A percentile compares a stretch with the other conserved stretches of the same genome.
phyloP scores from a whole-genome alignment of 495 filamentous ascomycete genomes.

The Aspergillus cristatus region DNA sequence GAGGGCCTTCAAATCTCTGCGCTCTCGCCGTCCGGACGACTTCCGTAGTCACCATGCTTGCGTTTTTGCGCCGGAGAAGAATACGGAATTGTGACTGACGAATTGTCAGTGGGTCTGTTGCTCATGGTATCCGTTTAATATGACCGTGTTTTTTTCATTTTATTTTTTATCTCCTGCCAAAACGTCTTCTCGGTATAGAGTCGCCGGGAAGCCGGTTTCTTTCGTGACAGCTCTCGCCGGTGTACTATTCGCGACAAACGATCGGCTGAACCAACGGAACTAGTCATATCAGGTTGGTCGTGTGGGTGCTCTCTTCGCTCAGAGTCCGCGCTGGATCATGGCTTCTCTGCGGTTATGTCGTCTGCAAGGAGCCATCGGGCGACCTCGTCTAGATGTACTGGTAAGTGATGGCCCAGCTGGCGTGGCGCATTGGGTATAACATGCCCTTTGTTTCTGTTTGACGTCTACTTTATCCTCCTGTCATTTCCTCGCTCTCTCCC shows the following conservation, averaged over 20 bases:
- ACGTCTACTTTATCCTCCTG: no score
- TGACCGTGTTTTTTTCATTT: no score
- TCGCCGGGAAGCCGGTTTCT: constrained; percentile 6
- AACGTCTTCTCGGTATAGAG: no score
- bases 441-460: background rate
- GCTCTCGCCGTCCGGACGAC: no score
- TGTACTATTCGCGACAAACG: background rate
- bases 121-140: no score
- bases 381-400: background rate
- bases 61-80: background rate
- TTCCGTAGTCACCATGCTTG: constrained; percentile 3
- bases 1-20: no score
- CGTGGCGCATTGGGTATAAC: background rate
- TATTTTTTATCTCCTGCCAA: no score
- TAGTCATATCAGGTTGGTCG: no score
- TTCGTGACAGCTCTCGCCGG: background rate
- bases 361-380: constrained; percentile 5
- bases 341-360: constrained; percentile 4
- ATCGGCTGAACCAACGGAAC: no score
- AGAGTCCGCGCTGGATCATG: background rate
- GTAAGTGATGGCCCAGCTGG: constrained; percentile 5
- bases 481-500: no score
- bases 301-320: constrained; percentile 1
- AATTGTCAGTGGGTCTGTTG: no score
- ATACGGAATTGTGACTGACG: no score